Percentiles rank a stretch among this genome's conserved stretches.
Conservation (phyloP, 768 basidiomycete genomes). For the Suillus alpinus region DNA sequence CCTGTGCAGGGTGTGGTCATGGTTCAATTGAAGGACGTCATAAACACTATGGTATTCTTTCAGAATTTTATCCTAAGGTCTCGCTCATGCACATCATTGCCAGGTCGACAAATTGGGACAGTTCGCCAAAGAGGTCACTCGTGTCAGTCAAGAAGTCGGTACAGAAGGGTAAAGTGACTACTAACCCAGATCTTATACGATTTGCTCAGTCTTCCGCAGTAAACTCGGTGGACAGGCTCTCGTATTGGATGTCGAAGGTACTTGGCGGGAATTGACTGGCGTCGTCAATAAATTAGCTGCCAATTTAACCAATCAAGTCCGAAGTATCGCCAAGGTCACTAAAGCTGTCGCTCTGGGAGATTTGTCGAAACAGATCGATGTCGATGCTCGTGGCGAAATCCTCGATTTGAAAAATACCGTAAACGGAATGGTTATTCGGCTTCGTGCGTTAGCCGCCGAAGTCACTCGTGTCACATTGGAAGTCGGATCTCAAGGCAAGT, state of each 20-base stretch:
- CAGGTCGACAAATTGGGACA: constrained; percentile 73
- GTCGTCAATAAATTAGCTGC: constrained; percentile 81
- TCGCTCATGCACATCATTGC: not conserved
- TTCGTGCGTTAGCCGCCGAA: constrained; percentile 72
- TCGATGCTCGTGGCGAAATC: constrained; percentile 89
- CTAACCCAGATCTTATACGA: constrained; percentile 31
- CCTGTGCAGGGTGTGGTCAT: constrained; percentile 76
- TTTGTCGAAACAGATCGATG: constrained; percentile 86
- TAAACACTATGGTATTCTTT: constrained; percentile 57
- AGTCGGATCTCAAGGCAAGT: constrained; percentile 85
- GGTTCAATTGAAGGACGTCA: constrained; percentile 78
- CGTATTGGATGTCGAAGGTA: constrained; percentile 86
- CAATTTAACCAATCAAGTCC: constrained; percentile 64
- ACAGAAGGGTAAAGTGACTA: constrained; percentile 57
- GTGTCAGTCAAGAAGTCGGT: constrained; percentile 82
- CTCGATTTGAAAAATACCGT: constrained; percentile 70
- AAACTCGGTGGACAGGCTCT: constrained; percentile 86
- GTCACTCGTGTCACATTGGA: constrained; percentile 83
- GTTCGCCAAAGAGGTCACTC: constrained; percentile 90
- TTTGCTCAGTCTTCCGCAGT: constrained; percentile 30
- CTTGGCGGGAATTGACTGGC: constrained; percentile 82
- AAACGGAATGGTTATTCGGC: constrained; percentile 48
- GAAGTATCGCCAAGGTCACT: constrained; percentile 59
- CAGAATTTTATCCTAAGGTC: constrained; percentile 3
- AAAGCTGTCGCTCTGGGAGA: constrained; percentile 86